Evolutionary conservation across 177 flowering plant species (phyloP).

Genomic region (Vitis hybrid): DNA sequence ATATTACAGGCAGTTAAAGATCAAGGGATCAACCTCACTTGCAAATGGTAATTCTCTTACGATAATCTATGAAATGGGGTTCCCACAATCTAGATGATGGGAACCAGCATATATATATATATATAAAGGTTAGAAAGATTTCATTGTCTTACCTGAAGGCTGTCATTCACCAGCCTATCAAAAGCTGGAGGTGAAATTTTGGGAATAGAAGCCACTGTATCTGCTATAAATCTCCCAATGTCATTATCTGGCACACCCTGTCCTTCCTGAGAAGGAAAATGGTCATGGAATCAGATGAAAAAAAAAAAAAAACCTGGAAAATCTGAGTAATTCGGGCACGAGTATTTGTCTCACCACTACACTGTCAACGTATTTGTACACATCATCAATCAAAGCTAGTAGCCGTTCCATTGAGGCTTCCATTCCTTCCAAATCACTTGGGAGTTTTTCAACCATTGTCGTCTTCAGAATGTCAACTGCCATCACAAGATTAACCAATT

Average conservation of each 20-base stretch:
- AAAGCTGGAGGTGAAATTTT: constrained; percentile 71
- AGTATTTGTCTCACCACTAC: constrained; percentile 74
- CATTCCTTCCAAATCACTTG: constrained; percentile 96
- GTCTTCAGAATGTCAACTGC: constrained; percentile 88
- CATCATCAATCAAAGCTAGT: constrained; percentile 73
- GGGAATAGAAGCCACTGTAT: constrained; percentile 75
- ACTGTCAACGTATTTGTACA: constrained; percentile 85
- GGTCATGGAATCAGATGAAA: background rate
- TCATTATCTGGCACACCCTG: constrained; percentile 65
- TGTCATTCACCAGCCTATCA: constrained; percentile 91
- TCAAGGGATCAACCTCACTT: too few relatives aligned
- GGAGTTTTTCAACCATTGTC: constrained; percentile 79
- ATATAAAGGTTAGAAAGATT: background rate
- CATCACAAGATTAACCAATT: background rate
- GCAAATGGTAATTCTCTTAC: too few relatives aligned
- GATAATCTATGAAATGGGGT: too few relatives aligned
- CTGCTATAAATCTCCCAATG: constrained; percentile 77
- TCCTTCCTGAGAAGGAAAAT: constrained; percentile 60
- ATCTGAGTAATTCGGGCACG: background rate
- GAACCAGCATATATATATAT: too few relatives aligned
- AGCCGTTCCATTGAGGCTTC: constrained; percentile 82
- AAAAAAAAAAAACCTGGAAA: background rate
- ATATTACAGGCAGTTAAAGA: too few relatives aligned
- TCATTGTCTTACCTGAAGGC: constrained; percentile 62
- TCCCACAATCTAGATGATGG: too few relatives aligned